A percentile compares a stretch with the other conserved stretches of the same genome.
Evolutionary conservation across 345 rosid species (phyloP).

Genomic region (Eucalyptus camaldulensis): DNA sequence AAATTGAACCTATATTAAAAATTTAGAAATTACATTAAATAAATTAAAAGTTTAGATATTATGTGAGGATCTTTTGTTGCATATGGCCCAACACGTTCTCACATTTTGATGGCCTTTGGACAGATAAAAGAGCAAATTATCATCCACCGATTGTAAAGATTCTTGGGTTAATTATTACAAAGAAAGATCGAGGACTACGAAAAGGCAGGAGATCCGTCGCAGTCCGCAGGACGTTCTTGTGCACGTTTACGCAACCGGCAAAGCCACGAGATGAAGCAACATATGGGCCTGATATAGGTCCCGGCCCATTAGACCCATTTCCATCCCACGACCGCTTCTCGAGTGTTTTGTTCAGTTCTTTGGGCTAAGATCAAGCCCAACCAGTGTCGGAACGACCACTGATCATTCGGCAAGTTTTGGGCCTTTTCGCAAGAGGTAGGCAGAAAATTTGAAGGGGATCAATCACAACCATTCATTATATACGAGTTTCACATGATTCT

Average conservation of each 20-base stretch:
- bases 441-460: not conserved
- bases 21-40: fast-evolving
- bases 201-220: not conserved
- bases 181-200: not conserved
- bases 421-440: not conserved
- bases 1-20: fast-evolving
- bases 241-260: not conserved
- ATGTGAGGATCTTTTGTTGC: too few species aligned
- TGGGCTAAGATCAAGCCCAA: not conserved
- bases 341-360: not conserved
- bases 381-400: not conserved
- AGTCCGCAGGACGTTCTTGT: not conserved
- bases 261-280: not conserved
- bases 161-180: not conserved
- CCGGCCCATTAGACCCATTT: not conserved
- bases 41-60: too few species aligned
- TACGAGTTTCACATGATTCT: not conserved
- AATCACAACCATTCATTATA: not conserved
- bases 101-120: not conserved
- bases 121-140: not conserved
- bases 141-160: not conserved
- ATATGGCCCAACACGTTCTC: not conserved
- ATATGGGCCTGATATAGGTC: not conserved
- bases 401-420: not conserved
- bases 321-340: not conserved